Evolutionary conservation across 169 alveolate genomes (phyloP).

Genomic region (Plasmodium relictum): DNA sequence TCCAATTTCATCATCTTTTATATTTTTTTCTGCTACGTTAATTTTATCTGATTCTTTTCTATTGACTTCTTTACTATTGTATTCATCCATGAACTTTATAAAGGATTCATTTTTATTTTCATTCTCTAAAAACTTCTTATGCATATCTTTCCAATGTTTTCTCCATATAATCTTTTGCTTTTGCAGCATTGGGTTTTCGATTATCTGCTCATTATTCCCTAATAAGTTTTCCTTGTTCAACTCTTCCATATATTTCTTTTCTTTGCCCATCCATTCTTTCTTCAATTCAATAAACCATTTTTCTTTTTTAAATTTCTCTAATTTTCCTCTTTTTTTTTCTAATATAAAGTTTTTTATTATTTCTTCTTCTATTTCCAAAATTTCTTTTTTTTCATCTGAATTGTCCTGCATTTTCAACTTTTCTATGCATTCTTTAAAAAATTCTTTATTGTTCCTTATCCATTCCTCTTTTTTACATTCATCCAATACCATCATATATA

Average conservation of each 20-base stretch:
- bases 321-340: neutral
- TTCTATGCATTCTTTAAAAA: neutral
- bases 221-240: neutral
- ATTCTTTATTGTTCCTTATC: neutral
- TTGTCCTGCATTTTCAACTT: too few species aligned
- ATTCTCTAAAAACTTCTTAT: neutral
- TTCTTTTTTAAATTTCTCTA: too few species aligned
- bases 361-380: slow-evolving; percentile 8
- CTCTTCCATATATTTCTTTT: neutral
- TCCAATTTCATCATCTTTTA: too few species aligned
- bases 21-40: too few species aligned
- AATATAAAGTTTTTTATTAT: neutral
- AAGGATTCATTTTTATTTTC: neutral
- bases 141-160: slow-evolving; percentile 4
- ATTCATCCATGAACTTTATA: neutral
- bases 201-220: neutral
- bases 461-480: neutral
- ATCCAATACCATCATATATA: neutral
- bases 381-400: neutral
- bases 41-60: too few species aligned
- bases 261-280: slow-evolving; percentile 1
- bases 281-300: neutral
- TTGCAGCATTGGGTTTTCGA: neutral
- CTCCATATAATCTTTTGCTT: neutral
- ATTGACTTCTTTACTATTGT: too few species aligned